phyloP scores from a whole-genome alignment of 2,329 filamentous ascomycete genomes.

The Alternaria longipes region DNA sequence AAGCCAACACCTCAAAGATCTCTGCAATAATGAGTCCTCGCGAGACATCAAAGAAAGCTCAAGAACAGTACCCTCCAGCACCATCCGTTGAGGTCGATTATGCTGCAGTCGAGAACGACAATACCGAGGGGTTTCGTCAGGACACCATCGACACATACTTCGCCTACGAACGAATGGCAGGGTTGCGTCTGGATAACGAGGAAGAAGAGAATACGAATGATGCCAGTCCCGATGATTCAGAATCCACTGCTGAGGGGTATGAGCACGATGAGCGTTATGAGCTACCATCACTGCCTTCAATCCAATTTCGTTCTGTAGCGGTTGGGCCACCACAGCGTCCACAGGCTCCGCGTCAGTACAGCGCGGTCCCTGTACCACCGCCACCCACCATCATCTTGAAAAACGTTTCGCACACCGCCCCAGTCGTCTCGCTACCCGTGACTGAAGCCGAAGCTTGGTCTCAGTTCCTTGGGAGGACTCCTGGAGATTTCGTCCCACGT shows the following conservation, averaged over 20 bases:
- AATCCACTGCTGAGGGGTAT: background rate
- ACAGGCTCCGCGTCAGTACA: background rate
- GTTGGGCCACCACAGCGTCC: background rate
- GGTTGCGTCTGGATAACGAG: background rate
- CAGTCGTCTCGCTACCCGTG: background rate
- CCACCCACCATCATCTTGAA: background rate
- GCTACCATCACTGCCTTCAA: background rate
- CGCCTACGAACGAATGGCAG: background rate
- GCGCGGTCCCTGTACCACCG: background rate
- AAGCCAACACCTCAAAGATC: too few relatives aligned
- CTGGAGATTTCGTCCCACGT: background rate
- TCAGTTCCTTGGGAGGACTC: too few relatives aligned
- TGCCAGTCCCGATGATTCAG: background rate
- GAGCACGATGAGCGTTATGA: background rate
- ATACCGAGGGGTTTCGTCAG: background rate
- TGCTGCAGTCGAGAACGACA: background rate
- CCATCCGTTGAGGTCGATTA: background rate
- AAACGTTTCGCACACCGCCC: background rate
- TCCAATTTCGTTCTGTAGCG: too few relatives aligned
- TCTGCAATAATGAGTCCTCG: background rate
- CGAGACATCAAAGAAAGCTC: background rate
- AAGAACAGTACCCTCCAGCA: background rate
- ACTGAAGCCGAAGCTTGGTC: background rate
- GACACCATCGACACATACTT: background rate
- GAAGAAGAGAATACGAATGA: background rate